phyloP scores from a whole-genome alignment of 2,329 filamentous ascomycete genomes.

The Daldinia sp. region DNA sequence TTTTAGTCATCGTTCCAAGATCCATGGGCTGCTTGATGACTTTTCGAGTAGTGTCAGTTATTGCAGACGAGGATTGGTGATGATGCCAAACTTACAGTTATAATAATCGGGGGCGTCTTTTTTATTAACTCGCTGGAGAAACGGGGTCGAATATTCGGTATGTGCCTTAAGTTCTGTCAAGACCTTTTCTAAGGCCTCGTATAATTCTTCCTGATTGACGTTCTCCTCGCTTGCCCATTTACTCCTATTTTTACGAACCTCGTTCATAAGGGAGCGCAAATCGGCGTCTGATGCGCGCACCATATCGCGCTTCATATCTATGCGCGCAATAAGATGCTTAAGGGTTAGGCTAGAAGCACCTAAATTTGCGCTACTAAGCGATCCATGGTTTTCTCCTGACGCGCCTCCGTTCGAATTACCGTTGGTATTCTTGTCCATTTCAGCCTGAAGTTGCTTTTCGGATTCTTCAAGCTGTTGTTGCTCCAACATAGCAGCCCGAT shows the following conservation, averaged over 20 bases:
- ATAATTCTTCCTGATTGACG: constrained; percentile 95
- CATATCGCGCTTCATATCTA: constrained; percentile 89
- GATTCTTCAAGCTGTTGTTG: constrained; percentile 97
- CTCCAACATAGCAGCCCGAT: constrained; percentile 95
- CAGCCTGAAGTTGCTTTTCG: constrained; percentile 93
- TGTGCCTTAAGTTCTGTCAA: constrained; percentile 96
- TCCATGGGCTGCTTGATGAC: constrained; percentile 98
- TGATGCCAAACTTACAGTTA: constrained; percentile 68
- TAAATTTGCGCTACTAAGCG: constrained; percentile 90
- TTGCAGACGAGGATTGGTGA: constrained; percentile 6
- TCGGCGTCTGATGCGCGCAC: constrained; percentile 94
- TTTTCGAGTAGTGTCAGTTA: constrained; percentile 52
- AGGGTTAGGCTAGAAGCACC: constrained; percentile 95
- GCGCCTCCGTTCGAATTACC: constrained; percentile 59
- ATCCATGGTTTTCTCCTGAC: constrained; percentile 77
- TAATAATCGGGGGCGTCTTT: constrained; percentile 97
- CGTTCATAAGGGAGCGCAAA: constrained; percentile 90
- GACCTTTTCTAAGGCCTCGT: constrained; percentile 96
- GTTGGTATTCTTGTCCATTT: constrained; percentile 77
- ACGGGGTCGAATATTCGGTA: constrained; percentile 97
- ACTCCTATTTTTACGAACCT: constrained; percentile 96
- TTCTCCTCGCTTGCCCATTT: constrained; percentile 99
- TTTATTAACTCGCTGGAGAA: constrained; percentile 94
- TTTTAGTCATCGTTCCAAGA: constrained; percentile 97
- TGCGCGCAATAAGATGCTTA: constrained; percentile 95